These are phyloP conservation scores for Cucurbita moschata DNA, from an alignment of 306 rosid species.

Conservation along the genomic window DNA sequence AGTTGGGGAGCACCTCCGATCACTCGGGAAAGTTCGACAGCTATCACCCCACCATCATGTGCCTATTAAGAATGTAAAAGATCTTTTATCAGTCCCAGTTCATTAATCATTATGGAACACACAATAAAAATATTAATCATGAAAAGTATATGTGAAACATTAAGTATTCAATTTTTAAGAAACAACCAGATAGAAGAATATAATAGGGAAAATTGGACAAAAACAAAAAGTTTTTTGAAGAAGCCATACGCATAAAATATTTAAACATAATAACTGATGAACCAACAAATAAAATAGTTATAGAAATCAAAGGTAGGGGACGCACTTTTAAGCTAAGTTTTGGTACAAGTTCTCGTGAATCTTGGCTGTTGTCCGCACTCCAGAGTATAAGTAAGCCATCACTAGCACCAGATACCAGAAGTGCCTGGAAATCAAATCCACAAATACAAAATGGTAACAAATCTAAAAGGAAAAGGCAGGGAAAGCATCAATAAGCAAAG, in stretches of 20 bases:
- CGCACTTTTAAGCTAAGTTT: slow-evolving; percentile 81
- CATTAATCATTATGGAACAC: background rate
- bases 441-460: background rate
- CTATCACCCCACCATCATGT: slow-evolving; percentile 97
- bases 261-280: background rate
- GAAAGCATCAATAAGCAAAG: background rate
- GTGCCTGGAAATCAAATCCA: slow-evolving; percentile 49
- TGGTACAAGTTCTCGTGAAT: slow-evolving; percentile 96
- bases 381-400: slow-evolving; percentile 91
- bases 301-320: slow-evolving; percentile 10
- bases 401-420: slow-evolving; percentile 87
- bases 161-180: background rate
- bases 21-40: slow-evolving; percentile 92
- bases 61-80: slow-evolving; percentile 35
- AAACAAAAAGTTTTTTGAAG: background rate
- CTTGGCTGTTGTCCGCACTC: slow-evolving; percentile 96
- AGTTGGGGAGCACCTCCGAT: slow-evolving; percentile 95
- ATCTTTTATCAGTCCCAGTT: background rate
- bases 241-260: background rate
- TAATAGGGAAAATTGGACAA: background rate
- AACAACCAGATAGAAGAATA: background rate
- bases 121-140: background rate
- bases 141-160: slow-evolving; percentile 7
- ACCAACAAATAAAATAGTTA: background rate
- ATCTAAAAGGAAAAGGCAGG: background rate